Percentiles rank a stretch among this genome's conserved stretches.
Evolutionary conservation across 179 eudicot species (phyloP).

Genomic region (Nepenthes alata): DNA sequence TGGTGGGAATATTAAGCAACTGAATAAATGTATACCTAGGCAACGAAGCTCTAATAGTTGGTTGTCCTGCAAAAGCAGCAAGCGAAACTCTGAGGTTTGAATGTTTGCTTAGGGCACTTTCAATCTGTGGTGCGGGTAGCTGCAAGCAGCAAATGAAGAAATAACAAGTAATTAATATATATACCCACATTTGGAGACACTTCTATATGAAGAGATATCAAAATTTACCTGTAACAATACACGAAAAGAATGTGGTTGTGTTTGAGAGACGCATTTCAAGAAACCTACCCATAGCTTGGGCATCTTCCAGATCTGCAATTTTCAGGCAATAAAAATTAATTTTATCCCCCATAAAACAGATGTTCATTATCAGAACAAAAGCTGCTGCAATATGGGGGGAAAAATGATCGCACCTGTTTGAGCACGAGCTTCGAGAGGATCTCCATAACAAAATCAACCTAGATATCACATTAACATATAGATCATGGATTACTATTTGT

Average conservation of each 20-base stretch:
- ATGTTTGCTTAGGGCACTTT: constrained; percentile 76
- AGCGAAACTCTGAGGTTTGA: constrained; percentile 64
- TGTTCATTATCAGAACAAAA: background rate
- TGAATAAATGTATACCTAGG: constrained; percentile 41
- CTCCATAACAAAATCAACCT: constrained; percentile 98
- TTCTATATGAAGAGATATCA: background rate
- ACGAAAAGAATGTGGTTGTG: constrained; percentile 87
- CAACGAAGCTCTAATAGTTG: constrained; percentile 42
- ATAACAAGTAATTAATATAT: background rate
- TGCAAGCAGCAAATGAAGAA: constrained; percentile 22
- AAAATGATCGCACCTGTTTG: constrained; percentile 49
- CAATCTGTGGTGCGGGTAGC: constrained; percentile 88
- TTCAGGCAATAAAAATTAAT: constrained; percentile 6
- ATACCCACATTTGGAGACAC: background rate
- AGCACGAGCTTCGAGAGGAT: constrained; percentile 73
- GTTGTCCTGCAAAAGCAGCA: constrained; percentile 62
- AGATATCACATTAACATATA: constrained; percentile 6
- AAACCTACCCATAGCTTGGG: constrained; percentile 95
- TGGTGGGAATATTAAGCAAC: background rate
- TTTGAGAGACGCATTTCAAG: constrained; percentile 85
- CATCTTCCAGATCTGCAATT: constrained; percentile 72
- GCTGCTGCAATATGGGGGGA: background rate
- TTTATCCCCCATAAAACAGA: background rate
- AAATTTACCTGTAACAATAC: constrained; percentile 64
- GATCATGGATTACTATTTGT: constrained; percentile 2